Percentiles rank a stretch among this genome's conserved stretches.
phyloP scores from a whole-genome alignment of 2,329 filamentous ascomycete species.

The Incumbomyces lentus region DNA sequence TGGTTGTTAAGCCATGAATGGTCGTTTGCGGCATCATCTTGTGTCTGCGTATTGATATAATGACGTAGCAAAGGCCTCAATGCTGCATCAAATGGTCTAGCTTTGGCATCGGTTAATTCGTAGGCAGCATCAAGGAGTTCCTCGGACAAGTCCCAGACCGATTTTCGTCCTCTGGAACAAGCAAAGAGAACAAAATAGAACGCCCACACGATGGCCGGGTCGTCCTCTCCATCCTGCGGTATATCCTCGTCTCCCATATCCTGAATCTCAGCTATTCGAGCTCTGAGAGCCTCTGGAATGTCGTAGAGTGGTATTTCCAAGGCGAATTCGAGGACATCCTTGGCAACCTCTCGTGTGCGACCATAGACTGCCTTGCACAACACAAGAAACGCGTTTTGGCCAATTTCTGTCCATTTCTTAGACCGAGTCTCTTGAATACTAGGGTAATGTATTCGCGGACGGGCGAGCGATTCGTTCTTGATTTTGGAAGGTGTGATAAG shows the following conservation, averaged over 20 bases:
- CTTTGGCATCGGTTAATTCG: not conserved
- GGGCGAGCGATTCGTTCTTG: not conserved
- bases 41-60: conserved; percentile 3
- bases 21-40: not conserved
- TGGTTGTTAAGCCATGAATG: not conserved
- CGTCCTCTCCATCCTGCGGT: conserved; percentile 7
- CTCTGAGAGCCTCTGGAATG: not conserved
- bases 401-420: conserved; percentile 1
- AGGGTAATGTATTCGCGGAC: not conserved
- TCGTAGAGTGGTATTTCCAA: not conserved
- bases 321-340: not conserved
- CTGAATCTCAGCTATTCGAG: not conserved
- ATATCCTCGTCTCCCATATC: not conserved
- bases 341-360: not conserved
- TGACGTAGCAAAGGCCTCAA: conserved; percentile 1
- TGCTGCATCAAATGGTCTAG: not conserved
- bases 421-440: not conserved
- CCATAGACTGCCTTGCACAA: conserved; percentile 4
- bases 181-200: conserved; percentile 4
- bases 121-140: conserved; percentile 2
- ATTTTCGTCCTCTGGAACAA: conserved; percentile 2
- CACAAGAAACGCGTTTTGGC: not conserved
- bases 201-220: not conserved
- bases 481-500: conserved; percentile 9
- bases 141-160: conserved; percentile 1